A percentile compares a stretch with the other conserved stretches of the same genome.
Evolutionary conservation across 805 yeast genomes (phyloP).

Genomic region (Cyberlindnera sargentensis): DNA sequence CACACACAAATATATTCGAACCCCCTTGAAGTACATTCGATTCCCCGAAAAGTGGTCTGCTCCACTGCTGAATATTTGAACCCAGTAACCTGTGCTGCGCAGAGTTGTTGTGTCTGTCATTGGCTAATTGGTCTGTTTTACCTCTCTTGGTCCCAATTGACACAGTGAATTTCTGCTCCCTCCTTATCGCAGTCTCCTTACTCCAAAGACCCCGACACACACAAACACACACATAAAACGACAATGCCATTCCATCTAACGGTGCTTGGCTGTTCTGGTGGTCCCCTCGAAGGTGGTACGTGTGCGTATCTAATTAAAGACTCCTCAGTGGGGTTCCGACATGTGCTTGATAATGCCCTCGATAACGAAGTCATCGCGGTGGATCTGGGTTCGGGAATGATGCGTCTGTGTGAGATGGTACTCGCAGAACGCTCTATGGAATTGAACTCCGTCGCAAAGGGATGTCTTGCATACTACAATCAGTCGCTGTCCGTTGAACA

Average conservation of each 20-base stretch:
- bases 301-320: conserved; percentile 67
- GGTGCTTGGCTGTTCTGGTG: conserved; percentile 76
- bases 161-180: too few relatives aligned
- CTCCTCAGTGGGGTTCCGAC: conserved; percentile 32
- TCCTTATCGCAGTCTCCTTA: too few relatives aligned
- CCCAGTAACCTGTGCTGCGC: too few relatives aligned
- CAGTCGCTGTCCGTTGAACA: conserved; percentile 1
- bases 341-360: conserved; percentile 24
- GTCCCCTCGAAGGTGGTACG: conserved; percentile 68
- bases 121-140: too few relatives aligned
- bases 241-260: conserved; percentile 44
- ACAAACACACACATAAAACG: not conserved
- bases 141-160: too few relatives aligned
- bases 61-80: too few relatives aligned
- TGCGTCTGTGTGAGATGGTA: conserved; percentile 42
- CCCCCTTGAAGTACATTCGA: too few relatives aligned
- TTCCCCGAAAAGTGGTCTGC: too few relatives aligned
- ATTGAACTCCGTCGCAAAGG: conserved; percentile 6
- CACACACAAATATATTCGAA: too few relatives aligned
- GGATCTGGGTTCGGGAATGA: conserved; percentile 77
- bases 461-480: conserved; percentile 6
- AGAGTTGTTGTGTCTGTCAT: too few relatives aligned
- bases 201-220: too few relatives aligned
- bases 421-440: conserved; percentile 8
- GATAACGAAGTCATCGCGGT: conserved; percentile 43